Conservation (phyloP, 257 asterid genomes). For the Parsonsia alboflavescens region DNA sequence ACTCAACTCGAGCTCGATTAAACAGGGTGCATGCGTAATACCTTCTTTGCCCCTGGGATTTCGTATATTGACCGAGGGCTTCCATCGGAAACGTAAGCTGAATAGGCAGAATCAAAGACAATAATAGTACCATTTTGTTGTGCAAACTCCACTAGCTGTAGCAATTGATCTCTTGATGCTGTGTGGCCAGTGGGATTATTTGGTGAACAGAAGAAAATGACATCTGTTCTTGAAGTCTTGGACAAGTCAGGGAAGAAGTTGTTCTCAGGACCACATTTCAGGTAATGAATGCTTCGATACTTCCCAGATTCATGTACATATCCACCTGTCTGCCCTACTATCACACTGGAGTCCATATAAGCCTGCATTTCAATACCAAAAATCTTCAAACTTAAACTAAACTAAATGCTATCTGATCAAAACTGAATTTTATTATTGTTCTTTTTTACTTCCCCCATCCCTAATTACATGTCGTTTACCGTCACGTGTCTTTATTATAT, state of each 20-base stretch:
- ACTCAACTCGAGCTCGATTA: too few species aligned
- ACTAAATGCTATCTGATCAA: too few species aligned
- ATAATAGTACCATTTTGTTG: slow-evolving; percentile 68
- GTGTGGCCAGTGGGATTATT: slow-evolving; percentile 92
- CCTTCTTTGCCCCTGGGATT: slow-evolving; percentile 24
- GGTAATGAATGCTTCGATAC: slow-evolving; percentile 59
- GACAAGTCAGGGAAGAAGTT: slow-evolving; percentile 68
- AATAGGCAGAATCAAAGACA: slow-evolving; percentile 73
- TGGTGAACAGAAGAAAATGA: slow-evolving; percentile 83
- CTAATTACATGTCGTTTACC: too few species aligned
- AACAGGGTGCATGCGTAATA: background rate
- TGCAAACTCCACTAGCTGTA: slow-evolving; percentile 59
- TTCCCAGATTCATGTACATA: slow-evolving; percentile 42
- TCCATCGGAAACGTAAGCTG: slow-evolving; percentile 55
- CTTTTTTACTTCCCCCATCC: too few species aligned
- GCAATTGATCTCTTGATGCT: slow-evolving; percentile 55
- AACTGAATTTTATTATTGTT: too few species aligned
- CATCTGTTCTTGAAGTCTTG: slow-evolving; percentile 50
- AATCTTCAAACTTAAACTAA: background rate
- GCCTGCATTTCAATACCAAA: slow-evolving; percentile 46
- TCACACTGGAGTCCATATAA: slow-evolving; percentile 74
- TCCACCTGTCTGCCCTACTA: slow-evolving; percentile 72
- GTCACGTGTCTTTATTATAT: too few species aligned
- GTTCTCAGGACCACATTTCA: slow-evolving; percentile 62
- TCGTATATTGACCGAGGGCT: slow-evolving; percentile 76